Percentiles rank a stretch among this genome's conserved stretches.
These are phyloP conservation scores for Sequoiadendron giganteum DNA, from an alignment of 75 land plant species.

Conservation along the genomic window DNA sequence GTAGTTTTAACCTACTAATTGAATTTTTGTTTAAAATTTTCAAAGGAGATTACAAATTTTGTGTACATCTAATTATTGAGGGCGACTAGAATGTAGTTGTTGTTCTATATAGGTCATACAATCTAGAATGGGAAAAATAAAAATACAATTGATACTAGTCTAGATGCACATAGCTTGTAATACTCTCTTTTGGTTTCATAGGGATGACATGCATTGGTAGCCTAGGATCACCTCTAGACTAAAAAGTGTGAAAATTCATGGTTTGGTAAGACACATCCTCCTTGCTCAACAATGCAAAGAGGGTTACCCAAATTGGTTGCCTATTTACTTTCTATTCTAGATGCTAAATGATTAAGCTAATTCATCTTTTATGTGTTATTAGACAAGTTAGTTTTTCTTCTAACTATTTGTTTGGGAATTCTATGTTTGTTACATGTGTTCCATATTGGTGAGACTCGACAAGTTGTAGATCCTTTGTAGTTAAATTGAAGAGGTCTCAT, in stretches of 20 bases:
- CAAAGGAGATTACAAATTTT: no score
- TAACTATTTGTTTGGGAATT: neutral
- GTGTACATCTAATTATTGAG: no score
- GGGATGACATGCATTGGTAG: slow-evolving; percentile 46
- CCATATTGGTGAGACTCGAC: neutral
- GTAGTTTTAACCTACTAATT: no score
- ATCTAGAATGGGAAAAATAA: no score
- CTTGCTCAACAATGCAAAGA: slow-evolving; percentile 29
- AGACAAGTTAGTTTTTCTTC: neutral
- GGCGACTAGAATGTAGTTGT: no score
- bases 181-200: slow-evolving; percentile 49
- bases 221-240: slow-evolving; percentile 48
- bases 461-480: neutral
- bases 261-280: slow-evolving; percentile 64
- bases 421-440: neutral
- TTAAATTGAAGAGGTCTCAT: neutral
- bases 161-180: slow-evolving; percentile 80
- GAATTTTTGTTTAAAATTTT: no score
- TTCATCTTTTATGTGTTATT: neutral
- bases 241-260: slow-evolving; percentile 49
- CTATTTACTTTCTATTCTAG: slow-evolving; percentile 48
- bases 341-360: slow-evolving; percentile 49
- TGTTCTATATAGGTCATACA: no score
- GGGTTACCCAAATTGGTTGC: slow-evolving; percentile 46
- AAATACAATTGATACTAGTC: no score